Conservation (phyloP, 495 filamentous ascomycete genomes). For the Hypoxylon perforatum region DNA sequence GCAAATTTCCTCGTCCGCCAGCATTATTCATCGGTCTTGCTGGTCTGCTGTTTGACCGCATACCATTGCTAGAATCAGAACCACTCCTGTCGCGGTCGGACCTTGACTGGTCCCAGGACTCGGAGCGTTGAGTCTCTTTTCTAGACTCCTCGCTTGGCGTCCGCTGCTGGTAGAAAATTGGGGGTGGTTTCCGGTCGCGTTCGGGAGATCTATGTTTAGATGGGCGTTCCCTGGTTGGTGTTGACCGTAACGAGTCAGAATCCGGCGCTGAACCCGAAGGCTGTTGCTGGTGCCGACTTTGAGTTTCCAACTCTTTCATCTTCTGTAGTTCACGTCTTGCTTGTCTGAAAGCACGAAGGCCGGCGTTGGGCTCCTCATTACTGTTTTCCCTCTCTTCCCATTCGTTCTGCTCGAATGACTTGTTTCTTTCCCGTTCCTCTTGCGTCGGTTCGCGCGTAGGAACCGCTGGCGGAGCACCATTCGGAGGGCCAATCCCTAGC, state of each 20-base stretch:
- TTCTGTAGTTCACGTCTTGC: slow-evolving; percentile 63
- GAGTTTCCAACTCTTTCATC: slow-evolving; percentile 59
- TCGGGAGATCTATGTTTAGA: slow-evolving; percentile 54
- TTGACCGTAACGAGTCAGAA: slow-evolving; percentile 37
- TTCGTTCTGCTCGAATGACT: slow-evolving; percentile 25
- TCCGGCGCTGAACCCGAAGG: slow-evolving; percentile 41
- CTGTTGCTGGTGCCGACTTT: slow-evolving; percentile 47
- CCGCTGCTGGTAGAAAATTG: slow-evolving; percentile 53
- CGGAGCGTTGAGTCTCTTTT: slow-evolving; percentile 39
- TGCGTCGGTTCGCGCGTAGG: slow-evolving; percentile 58
- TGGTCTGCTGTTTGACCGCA: slow-evolving; percentile 64
- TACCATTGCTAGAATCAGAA: slow-evolving; percentile 65
- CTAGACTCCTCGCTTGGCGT: slow-evolving; percentile 52
- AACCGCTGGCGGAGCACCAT: slow-evolving; percentile 64
- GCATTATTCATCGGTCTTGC: slow-evolving; percentile 52
- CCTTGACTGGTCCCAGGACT: slow-evolving; percentile 38
- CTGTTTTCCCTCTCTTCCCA: slow-evolving; percentile 35
- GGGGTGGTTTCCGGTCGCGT: slow-evolving; percentile 57
- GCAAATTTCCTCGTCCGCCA: slow-evolving; percentile 40
- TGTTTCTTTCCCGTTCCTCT: slow-evolving; percentile 51
- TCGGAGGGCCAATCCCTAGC: slow-evolving; percentile 69
- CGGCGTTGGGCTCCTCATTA: slow-evolving; percentile 49
- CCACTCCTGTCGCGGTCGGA: slow-evolving; percentile 68
- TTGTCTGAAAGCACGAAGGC: slow-evolving; percentile 61
- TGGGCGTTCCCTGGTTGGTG: slow-evolving; percentile 45